Base-by-base conservation (phyloP, 225 moss, liverwort and hornwort species). In the Asterella californica region DNA sequence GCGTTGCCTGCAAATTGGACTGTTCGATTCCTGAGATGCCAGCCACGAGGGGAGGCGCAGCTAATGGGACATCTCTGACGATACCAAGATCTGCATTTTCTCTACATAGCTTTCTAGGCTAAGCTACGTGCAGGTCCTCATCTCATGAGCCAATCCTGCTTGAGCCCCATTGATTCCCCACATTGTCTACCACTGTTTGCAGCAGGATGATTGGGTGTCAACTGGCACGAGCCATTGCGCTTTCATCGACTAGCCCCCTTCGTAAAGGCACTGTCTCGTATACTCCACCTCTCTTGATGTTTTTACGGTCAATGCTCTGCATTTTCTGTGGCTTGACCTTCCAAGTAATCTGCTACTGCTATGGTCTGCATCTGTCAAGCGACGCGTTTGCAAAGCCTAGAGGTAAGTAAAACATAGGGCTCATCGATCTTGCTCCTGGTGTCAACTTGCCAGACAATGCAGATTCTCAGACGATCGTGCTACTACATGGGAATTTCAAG, bases 201-300 rank as follows among this genome's bases (percentile, higher is more conserved):
- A 14, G 57, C 75, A 76, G 57, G 59, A 76, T 76, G 75, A 76
- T 59, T 25, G 75, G 34, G 75, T 60, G 57, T 76, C 57, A 76
- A 22, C 19, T 57, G 21, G 15, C 38, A 25, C 75, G 75, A 76
- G 75, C 36, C 30, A 1, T 54, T 59, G 10, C 17, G 36, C 24
- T 37, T 59, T n/a, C 37, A 59, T 59, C 57, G 36, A 36, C 57
- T 37, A 21, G 57, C 22, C 11, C 29, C 15, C 37, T 59, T 38
- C 52, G 9, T 38, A 36, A 30, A 76, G 75, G 75, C 21, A 75
- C 14, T 34, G 34, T 53, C 55, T 55, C 21, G 14, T 54, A 6
- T 11, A 4, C 18, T 34, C 47, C 33, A 12, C 32, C 48, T 15
- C 7, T 54, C 25, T n/a, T 27, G 48, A 72, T 49, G 72, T 24